Evolutionary conservation across 768 basidiomycete genomes (phyloP), one percentile per base, ranked within the genome.

Genomic region (Tylopilus vinaceipallidus): DNA sequence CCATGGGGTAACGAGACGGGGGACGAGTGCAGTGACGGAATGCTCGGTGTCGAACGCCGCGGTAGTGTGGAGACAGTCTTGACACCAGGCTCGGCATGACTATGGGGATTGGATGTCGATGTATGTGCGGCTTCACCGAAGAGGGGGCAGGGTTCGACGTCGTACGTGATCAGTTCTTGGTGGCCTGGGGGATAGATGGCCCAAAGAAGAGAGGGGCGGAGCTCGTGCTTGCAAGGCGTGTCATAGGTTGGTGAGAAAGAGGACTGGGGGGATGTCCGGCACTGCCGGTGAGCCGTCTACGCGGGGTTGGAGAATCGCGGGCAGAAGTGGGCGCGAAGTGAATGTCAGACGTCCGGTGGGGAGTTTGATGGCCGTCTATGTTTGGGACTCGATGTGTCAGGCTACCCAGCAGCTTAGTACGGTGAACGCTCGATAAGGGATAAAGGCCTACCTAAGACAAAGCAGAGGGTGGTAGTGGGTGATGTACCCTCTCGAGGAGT

Each of bases 131-230:
- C 33, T 54, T 57, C 2, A 45, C 50, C 0, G 45, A 33, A 7
- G 56, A 37, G 0, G 47, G 43, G 16, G 55, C 12, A 16, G 50
- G 47, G 30, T 56, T 66, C 2, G 66, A 63, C 6, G 53, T 23
- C 30, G 64, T 70, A 16, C 56, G 62, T 33, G 57, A 50, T 30
- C 53, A 63, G 10, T 59, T 36, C 58, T 59, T 58, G 45, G 48
- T n/a, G 3, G 59, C 42, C 39, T 67, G 69, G 38, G 69, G 68
- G 8, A 69, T 68, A n/a, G 68, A 63, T 2, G 68, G 68, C 3
- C 84, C 86, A 59, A 88, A 88, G 65, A 88, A 87, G 11, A 85
- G 67, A 0, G 84, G 81, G 16, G 83, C 84, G 2, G 80, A 77
- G 57, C 79, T 70, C 9, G 56, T 60, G 45, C 72, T 84, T 19